Conservation (phyloP, 257 asterid genomes). For the Solanum neorickii region DNA sequence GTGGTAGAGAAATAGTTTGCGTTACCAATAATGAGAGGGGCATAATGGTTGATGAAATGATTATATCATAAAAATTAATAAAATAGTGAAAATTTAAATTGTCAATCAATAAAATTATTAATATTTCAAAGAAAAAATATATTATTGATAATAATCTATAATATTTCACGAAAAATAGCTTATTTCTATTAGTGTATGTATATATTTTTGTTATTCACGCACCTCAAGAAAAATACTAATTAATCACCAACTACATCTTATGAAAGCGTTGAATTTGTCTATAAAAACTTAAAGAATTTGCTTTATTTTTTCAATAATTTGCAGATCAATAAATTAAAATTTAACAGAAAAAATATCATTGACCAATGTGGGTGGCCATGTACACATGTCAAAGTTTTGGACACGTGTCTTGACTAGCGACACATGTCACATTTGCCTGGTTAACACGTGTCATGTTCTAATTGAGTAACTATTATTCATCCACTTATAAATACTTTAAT, state of each 20-base stretch:
- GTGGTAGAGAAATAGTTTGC: background rate
- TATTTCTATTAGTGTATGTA: background rate
- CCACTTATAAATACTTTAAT: too few relatives aligned
- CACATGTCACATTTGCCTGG: background rate
- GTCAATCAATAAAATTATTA: background rate
- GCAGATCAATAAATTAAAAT: background rate
- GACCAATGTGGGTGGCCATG: background rate
- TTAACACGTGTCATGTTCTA: background rate
- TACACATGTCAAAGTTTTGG: background rate
- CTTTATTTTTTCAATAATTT: background rate
- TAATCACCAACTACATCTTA: background rate
- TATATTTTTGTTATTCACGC: background rate
- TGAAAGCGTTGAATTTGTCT: background rate
- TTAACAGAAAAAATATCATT: background rate
- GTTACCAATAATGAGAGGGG: background rate
- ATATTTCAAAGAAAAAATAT: background rate
- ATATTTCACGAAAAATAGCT: background rate
- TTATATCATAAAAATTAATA: background rate
- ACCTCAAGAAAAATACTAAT: background rate
- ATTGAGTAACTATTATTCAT: background rate
- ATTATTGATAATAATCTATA: background rate
- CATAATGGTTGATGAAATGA: background rate
- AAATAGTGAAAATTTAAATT: too few relatives aligned
- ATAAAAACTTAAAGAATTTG: background rate
- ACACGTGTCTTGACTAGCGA: background rate